phyloP scores from a whole-genome alignment of 106 monocot species.

The Dendrobium catenatum region DNA sequence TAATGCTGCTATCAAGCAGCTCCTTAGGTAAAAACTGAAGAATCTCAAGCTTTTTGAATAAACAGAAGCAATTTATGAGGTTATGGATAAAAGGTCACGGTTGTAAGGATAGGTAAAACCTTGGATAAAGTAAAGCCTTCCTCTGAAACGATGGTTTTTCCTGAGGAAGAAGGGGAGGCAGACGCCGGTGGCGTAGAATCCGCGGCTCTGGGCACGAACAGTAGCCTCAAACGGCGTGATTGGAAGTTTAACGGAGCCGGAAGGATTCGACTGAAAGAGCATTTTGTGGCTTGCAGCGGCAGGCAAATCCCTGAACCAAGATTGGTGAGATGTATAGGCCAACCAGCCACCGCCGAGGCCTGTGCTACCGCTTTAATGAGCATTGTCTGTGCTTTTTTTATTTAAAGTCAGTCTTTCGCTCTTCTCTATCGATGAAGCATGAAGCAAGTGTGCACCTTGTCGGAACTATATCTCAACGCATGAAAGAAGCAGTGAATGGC shows the following conservation, averaged over 20 bases:
- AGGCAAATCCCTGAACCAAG: not conserved
- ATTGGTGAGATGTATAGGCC: not conserved
- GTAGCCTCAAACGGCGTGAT: not conserved
- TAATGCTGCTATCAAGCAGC: too few relatives aligned
- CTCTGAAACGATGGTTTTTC: constrained; percentile 39
- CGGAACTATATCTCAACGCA: too few relatives aligned
- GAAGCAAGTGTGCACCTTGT: too few relatives aligned
- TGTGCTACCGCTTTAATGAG: not conserved
- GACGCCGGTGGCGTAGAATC: constrained; percentile 31
- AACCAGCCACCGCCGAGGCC: not conserved
- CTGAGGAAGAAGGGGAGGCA: constrained; percentile 16
- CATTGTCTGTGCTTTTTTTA: not conserved
- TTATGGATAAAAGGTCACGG: not conserved
- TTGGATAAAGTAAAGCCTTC: constrained; percentile 65
- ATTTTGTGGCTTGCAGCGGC: not conserved
- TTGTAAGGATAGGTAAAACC: constrained; percentile 15
- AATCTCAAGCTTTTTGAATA: not conserved
- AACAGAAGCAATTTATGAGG: not conserved
- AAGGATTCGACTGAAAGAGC: not conserved
- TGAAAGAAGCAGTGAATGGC: too few relatives aligned
- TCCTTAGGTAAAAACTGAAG: not conserved
- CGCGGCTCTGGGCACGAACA: constrained; percentile 29
- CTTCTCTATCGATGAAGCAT: too few relatives aligned
- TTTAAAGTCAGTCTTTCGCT: not conserved
- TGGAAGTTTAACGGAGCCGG: not conserved